Percentiles rank a stretch among this genome's conserved stretches.
phyloP scores from a whole-genome alignment of 257 asterid genomes.

The Solanum sparsipilum region DNA sequence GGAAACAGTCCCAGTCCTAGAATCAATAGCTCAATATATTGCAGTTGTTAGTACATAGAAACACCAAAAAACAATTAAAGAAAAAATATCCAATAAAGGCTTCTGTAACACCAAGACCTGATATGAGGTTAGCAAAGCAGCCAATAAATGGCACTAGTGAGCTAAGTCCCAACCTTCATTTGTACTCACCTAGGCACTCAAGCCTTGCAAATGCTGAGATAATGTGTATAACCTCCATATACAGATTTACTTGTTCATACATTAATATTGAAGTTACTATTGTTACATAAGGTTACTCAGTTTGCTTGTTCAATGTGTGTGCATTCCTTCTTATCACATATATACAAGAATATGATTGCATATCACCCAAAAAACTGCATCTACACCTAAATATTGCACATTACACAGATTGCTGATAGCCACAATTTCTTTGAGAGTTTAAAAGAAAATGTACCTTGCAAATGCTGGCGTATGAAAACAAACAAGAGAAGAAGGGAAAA shows the following conservation, averaged over 20 bases:
- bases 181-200: neutral
- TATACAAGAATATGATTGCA: neutral
- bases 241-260: neutral
- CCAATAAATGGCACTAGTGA: neutral
- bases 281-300: neutral
- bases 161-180: neutral
- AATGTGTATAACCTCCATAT: neutral
- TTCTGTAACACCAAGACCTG: neutral
- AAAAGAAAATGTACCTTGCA: slow-evolving; percentile 47
- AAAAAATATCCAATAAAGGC: neutral
- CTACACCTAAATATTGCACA: neutral
- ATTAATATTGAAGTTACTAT: neutral
- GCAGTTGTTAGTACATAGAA: neutral
- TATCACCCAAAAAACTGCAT: neutral
- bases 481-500: slow-evolving; percentile 68
- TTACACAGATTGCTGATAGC: neutral
- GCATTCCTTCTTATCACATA: neutral
- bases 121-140: neutral
- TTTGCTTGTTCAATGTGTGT: neutral
- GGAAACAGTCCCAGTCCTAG: neutral
- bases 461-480: slow-evolving; percentile 89
- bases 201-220: neutral
- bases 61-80: neutral
- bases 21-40: neutral
- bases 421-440: neutral